phyloP scores from a whole-genome alignment of 2,329 filamentous ascomycete genomes.

The Ceratocystis alfenasii region DNA sequence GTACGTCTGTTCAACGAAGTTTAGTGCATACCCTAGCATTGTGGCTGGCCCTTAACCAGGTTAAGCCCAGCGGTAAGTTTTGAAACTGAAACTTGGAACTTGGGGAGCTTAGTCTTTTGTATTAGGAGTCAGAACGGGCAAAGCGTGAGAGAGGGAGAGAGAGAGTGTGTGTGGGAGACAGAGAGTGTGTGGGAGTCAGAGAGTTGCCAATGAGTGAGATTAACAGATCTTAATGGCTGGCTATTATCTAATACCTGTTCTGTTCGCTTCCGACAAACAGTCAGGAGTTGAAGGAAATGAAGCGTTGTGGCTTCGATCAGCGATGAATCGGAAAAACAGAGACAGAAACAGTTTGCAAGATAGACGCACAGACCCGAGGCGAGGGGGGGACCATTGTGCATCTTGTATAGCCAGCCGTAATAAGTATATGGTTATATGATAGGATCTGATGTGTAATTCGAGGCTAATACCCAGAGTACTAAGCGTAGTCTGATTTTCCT shows the following conservation, averaged over 20 bases:
- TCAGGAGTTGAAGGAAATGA: neutral
- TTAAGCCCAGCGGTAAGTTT: neutral
- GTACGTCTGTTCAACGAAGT: neutral
- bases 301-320: slow-evolving; percentile 6
- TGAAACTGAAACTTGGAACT: slow-evolving; percentile 10
- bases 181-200: too few species aligned
- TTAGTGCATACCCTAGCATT: slow-evolving; percentile 7
- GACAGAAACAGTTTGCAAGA: slow-evolving; percentile 5
- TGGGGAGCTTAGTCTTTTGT: neutral
- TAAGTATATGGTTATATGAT: neutral
- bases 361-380: neutral
- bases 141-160: neutral
- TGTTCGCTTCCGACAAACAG: too few species aligned
- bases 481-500: neutral
- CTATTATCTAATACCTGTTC: too few species aligned
- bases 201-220: too few species aligned
- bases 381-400: slow-evolving; percentile 6
- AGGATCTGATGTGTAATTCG: slow-evolving; percentile 1
- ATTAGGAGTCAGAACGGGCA: too few species aligned
- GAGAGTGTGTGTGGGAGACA: neutral
- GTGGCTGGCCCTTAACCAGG: slow-evolving; percentile 5
- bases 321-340: neutral
- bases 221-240: too few species aligned
- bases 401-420: neutral
- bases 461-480: neutral